Base-by-base conservation (phyloP, 2,329 filamentous ascomycete genomes). In the Ambrosiella cleistominuta region DNA sequence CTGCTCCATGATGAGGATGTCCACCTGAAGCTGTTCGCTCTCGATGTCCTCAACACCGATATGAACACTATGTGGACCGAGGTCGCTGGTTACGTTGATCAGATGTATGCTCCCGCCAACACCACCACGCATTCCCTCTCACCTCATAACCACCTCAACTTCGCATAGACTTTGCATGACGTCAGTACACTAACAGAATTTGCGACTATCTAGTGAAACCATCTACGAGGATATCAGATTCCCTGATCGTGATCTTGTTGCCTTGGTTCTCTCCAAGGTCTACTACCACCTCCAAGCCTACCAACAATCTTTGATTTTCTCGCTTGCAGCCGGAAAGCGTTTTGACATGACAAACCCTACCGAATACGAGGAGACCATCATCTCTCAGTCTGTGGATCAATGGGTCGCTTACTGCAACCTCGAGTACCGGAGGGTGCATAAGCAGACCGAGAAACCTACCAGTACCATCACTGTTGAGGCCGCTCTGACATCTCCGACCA, bases 201-300 rank as follows among this genome's bases (percentile, higher is more conserved):
- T 35, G 15, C 7, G 12, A 15, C 13, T 50, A 42, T 61, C 61
- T 68, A 97, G 91, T 74, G 93, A 98, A 79, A 88, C 88, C 58
- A 81, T 98, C 55, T 98, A 95, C 72, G 93, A 98, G 78, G 91
- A 98, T 73, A 88, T 95, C 66, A 79, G 81, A 61, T 98, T 98
- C 67, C 86, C 90, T 54, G 86, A 98, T 70, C 88, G 91, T 67
- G 87, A 93, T 70, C 83, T 98, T 59, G 93, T 93, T 58, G 93
- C 93, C 57, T 79, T 98, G 54, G 89, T 98, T 57, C 86, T 95
- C 49, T 86, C 93, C 65, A 98, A 98, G 78, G 89, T 97, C 64
- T 98, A 97, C 75, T 98, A 97, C 69, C 93, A 98, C 69, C 82
- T 98, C 57, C 89, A 96, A 72, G 93, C 93, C 70, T 98, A 98